Base-by-base conservation (phyloP, 78 protist genomes). In the Parvularia atlantis region DNA sequence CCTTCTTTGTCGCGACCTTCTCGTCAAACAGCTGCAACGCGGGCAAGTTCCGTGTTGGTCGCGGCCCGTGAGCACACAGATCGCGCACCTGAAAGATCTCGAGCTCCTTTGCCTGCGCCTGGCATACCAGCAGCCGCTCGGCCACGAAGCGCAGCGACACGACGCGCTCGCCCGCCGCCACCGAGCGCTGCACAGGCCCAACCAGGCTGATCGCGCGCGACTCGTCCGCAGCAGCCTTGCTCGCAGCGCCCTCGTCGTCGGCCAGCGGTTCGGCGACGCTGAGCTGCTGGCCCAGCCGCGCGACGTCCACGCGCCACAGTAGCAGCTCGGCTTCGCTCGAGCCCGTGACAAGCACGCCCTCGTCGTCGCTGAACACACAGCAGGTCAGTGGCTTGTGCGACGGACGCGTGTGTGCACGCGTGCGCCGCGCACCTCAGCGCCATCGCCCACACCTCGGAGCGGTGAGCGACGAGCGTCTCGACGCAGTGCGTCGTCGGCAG, bases 381-480 rank as follows among this genome's bases (percentile, higher is more conserved):
- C 60, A n/a, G n/a, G n/a, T n/a, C n/a, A n/a, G n/a, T n/a, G n/a
- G n/a, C n/a, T n/a, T n/a, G n/a, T n/a, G n/a, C n/a, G n/a, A n/a
- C n/a, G n/a, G n/a, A n/a, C n/a, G n/a, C n/a, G n/a, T n/a, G n/a
- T n/a, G n/a, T n/a, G 13, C 9, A 44, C 50, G 26, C 9, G 26
- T 44, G 50, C 50, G 13, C 9, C 50, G 26, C 9, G 13, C 50
- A 44, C 50, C 9, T 44, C 13, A 44, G 26, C 50, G n/a, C 7
- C 28, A 78, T 0, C 10, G 58, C 1, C 89, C 90, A 70, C n/a
- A 93, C 88, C 73, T 89, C 89, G 35, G 64, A 56, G 36, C 86
- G 59, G 50, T 84, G 90, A 0, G 93, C 94, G 19, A 78, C 88
- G 0, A 87, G 33, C 0, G 95, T 91, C 37, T 88, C 84, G 14